Conservation (phyloP, 257 asterid genomes). For the Solanum pennellii region DNA sequence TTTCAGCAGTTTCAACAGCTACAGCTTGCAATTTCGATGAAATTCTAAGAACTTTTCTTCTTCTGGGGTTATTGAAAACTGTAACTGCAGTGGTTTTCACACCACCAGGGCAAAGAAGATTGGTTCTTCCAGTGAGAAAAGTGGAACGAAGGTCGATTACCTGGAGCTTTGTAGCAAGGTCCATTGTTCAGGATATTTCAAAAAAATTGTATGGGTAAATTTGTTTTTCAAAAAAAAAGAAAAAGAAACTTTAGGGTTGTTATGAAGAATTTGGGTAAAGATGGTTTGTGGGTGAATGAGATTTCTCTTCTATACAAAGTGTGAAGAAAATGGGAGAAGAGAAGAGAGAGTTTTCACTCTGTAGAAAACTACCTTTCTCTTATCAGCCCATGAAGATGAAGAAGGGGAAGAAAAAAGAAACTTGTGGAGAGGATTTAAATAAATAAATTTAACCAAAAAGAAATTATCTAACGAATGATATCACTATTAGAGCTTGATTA, state of each 20-base stretch:
- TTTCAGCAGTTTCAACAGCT: constrained; percentile 54
- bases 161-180: constrained; percentile 25
- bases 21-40: constrained; percentile 44
- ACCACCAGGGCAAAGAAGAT: constrained; percentile 18
- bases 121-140: constrained; percentile 43
- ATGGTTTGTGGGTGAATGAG: neutral
- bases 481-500: no score
- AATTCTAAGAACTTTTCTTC: constrained; percentile 14
- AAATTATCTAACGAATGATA: accelerated
- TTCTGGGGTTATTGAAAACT: constrained; percentile 10
- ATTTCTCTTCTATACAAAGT: neutral
- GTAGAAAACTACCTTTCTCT: neutral
- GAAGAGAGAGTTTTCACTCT: neutral
- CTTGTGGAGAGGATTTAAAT: neutral
- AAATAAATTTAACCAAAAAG: neutral
- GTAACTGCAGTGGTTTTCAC: constrained; percentile 7
- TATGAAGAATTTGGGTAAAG: neutral
- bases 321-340: neutral
- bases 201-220: neutral
- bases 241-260: neutral
- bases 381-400: neutral
- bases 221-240: neutral
- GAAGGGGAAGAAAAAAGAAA: neutral
- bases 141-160: constrained; percentile 41
- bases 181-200: constrained; percentile 18